A percentile compares a stretch with the other conserved stretches of the same genome.
Evolutionary conservation across 1,139 yeast genomes (phyloP).

Genomic region (Geotrichum fermentans): DNA sequence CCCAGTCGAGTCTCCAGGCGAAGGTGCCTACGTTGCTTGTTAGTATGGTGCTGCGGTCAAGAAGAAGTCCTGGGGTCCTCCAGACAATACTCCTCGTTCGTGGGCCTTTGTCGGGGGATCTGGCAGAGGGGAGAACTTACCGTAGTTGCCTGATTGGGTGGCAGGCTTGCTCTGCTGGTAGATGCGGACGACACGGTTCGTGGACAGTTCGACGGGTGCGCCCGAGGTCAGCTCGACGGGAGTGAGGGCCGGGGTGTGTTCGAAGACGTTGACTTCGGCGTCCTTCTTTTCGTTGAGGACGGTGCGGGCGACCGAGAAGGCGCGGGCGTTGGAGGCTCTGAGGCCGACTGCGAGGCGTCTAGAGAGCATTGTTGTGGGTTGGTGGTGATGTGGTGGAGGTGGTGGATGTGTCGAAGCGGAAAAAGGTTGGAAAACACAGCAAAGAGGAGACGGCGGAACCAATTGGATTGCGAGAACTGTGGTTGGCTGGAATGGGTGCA

Average conservation of each 20-base stretch:
- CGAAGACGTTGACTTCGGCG: conserved; percentile 12
- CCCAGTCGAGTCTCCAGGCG: conserved; percentile 83
- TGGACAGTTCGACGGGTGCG: conserved; percentile 65
- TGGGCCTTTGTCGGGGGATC: too few species aligned
- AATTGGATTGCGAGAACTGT: background rate
- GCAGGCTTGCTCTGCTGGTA: conserved; percentile 76
- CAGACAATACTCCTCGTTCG: too few species aligned
- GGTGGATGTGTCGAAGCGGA: background rate
- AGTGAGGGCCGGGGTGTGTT: conserved; percentile 21
- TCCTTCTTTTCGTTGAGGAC: background rate
- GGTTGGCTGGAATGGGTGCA: conserved; percentile 1
- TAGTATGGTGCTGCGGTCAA: background rate
- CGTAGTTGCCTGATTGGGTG: conserved; percentile 62
- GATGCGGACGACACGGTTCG: conserved; percentile 68
- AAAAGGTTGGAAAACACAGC: background rate
- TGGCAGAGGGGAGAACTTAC: conserved; percentile 23
- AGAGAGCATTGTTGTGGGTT: background rate
- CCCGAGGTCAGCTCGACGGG: conserved; percentile 67
- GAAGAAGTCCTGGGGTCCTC: background rate
- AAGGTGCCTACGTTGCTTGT: conserved; percentile 30
- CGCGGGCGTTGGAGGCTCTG: conserved; percentile 1
- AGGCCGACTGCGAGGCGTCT: conserved; percentile 1
- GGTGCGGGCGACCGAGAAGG: conserved; percentile 3
- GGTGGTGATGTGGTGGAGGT: background rate
- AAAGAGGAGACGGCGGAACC: background rate